Evolutionary conservation across 2,329 filamentous ascomycete species (phyloP).

Genomic region (Orbilia oligospora): DNA sequence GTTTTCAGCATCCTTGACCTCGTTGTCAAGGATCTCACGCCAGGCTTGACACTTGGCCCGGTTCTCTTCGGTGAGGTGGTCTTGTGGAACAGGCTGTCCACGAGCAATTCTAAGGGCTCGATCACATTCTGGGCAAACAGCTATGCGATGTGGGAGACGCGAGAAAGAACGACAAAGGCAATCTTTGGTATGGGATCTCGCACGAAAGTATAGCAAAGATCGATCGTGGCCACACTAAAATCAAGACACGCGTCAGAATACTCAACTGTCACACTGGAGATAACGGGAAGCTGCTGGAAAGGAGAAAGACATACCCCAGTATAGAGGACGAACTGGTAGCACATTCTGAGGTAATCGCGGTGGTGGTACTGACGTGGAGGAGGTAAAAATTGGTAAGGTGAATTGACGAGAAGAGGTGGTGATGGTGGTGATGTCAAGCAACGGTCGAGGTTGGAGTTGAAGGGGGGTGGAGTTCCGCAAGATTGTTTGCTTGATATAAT

Average conservation of each 20-base stretch:
- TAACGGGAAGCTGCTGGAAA: not conserved
- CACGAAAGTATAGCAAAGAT: constrained; percentile 48
- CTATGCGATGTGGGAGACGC: constrained; percentile 18
- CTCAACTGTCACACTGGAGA: not conserved
- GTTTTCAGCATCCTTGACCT: constrained; percentile 41
- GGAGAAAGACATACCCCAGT: constrained; percentile 23
- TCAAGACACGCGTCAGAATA: not conserved
- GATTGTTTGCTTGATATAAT: not conserved
- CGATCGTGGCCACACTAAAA: constrained; percentile 54
- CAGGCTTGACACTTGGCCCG: constrained; percentile 36
- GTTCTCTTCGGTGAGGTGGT: constrained; percentile 38
- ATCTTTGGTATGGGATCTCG: constrained; percentile 19
- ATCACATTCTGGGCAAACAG: constrained; percentile 48
- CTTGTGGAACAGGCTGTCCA: constrained; percentile 13
- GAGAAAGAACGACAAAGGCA: constrained; percentile 50
- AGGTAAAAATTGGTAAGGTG: not conserved
- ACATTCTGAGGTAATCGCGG: constrained; percentile 23
- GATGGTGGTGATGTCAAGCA: not conserved
- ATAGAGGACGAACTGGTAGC: constrained; percentile 51
- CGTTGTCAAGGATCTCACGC: constrained; percentile 38
- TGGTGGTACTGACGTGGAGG: not conserved
- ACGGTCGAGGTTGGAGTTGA: not conserved
- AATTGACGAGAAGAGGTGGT: constrained; percentile 1
- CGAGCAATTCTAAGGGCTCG: constrained; percentile 30
- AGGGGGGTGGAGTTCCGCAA: not conserved